Percentiles rank a stretch among this genome's conserved stretches.
These are phyloP conservation scores for Phytophthora constricta DNA, from an alignment of 352 stramenopile genomes.

Conservation along the genomic window DNA sequence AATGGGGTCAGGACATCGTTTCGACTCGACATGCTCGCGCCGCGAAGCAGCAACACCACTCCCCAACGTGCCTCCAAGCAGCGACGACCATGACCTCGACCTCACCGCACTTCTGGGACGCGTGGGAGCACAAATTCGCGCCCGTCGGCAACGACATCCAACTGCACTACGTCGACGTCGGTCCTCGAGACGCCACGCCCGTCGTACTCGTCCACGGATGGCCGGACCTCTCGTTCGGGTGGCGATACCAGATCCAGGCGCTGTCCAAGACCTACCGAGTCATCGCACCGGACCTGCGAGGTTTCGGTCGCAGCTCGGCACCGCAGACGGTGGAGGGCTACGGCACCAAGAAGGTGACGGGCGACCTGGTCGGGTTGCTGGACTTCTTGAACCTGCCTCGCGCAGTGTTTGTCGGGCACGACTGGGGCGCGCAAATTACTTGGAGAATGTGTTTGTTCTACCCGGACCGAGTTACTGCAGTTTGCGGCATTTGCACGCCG, in stretches of 20 bases:
- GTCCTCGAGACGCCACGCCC: constrained; percentile 50
- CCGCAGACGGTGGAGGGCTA: constrained; percentile 50
- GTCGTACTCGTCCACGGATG: constrained; percentile 75
- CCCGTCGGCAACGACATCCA: constrained; percentile 39
- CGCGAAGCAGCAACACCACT: neutral
- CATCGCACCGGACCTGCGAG: constrained; percentile 60
- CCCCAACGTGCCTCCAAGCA: neutral
- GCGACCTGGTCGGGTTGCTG: constrained; percentile 51
- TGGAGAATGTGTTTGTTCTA: constrained; percentile 76
- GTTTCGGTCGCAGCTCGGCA: constrained; percentile 62
- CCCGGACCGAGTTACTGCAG: constrained; percentile 52
- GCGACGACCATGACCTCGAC: neutral
- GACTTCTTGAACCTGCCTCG: constrained; percentile 67
- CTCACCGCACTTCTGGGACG: constrained; percentile 29
- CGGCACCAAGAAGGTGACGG: constrained; percentile 58
- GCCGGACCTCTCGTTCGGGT: constrained; percentile 78
- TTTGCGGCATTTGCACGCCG: constrained; percentile 65
- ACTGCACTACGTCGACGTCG: constrained; percentile 71
- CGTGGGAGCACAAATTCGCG: constrained; percentile 14
- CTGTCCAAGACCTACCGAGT: constrained; percentile 57
- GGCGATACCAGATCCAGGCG: constrained; percentile 67
- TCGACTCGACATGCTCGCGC: neutral
- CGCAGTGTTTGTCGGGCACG: constrained; percentile 70
- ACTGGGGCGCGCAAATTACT: constrained; percentile 64
- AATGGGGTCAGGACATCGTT: neutral